Evolutionary conservation across 2,329 filamentous ascomycete species (phyloP).

Genomic region (Exserohilum turcica): DNA sequence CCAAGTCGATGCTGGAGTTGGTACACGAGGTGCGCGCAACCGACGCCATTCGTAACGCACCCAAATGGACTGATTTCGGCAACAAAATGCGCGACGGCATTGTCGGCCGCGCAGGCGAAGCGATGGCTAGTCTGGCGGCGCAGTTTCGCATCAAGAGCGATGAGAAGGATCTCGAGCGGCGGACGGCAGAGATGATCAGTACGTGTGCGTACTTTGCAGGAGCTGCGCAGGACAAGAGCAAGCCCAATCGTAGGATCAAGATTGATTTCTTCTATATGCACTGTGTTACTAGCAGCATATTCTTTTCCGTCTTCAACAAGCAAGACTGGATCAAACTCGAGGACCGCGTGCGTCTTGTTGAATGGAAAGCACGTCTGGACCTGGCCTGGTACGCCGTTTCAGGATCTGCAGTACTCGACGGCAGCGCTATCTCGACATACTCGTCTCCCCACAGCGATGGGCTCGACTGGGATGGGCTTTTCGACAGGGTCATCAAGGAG

Average conservation of each 20-base stretch:
- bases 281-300: slow-evolving; percentile 42
- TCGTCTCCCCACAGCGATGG: background rate
- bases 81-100: background rate
- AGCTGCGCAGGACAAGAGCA: background rate
- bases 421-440: slow-evolving; percentile 7
- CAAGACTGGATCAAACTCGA: slow-evolving; percentile 42
- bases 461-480: background rate
- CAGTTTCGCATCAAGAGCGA: background rate
- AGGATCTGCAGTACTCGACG: background rate
- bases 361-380: slow-evolving; percentile 32
- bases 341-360: slow-evolving; percentile 30
- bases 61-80: background rate
- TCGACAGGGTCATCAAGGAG: slow-evolving; percentile 22
- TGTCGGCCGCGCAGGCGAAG: background rate
- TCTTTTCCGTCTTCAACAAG: slow-evolving; percentile 35
- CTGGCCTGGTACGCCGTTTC: slow-evolving; percentile 24
- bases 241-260: slow-evolving; percentile 5
- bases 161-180: background rate
- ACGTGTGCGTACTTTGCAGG: background rate
- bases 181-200: background rate
- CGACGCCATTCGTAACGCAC: background rate
- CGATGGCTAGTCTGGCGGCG: background rate
- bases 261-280: slow-evolving; percentile 43
- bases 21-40: background rate
- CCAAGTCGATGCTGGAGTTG: background rate